Conservation (phyloP, 2,329 filamentous ascomycete species). For the Cytospora mali region DNA sequence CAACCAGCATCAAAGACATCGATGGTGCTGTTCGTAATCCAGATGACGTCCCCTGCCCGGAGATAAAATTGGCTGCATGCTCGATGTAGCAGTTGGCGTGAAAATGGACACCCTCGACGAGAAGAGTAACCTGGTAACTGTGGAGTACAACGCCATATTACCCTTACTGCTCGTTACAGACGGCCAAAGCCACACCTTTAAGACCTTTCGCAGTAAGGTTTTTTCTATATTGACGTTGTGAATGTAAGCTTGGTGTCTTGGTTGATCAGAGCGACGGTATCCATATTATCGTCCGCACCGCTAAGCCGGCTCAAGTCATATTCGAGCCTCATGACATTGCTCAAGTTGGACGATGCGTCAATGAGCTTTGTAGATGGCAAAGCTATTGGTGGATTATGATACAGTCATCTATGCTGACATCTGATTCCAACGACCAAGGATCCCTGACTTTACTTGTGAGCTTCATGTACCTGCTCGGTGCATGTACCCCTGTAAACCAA, state of each 20-base stretch:
- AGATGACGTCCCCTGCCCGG: constrained; percentile 55
- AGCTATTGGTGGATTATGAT: constrained; percentile 44
- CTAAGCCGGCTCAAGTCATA: constrained; percentile 10
- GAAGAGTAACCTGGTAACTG: constrained; percentile 61
- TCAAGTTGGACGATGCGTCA: constrained; percentile 47
- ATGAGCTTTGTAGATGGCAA: constrained; percentile 57
- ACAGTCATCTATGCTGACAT: constrained; percentile 48
- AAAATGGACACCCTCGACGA: constrained; percentile 54
- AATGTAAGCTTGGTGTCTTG: constrained; percentile 49
- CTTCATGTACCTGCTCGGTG: constrained; percentile 46
- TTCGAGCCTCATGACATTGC: constrained; percentile 44
- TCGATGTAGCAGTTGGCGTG: constrained; percentile 57
- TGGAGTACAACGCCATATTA: constrained; percentile 57
- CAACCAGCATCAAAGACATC: constrained; percentile 49
- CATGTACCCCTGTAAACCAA: constrained; percentile 50
- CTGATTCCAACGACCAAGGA: neutral
- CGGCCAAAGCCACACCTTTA: constrained; percentile 57
- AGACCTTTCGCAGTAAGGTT: constrained; percentile 47
- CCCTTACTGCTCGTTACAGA: constrained; percentile 52
- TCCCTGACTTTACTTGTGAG: neutral
- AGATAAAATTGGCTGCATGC: constrained; percentile 62
- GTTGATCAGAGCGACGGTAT: constrained; percentile 48
- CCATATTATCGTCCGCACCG: constrained; percentile 29
- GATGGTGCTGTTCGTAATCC: constrained; percentile 57
- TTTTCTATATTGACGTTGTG: constrained; percentile 60